A percentile compares a stretch with the other conserved stretches of the same genome.
These are phyloP conservation scores for Phytopythium helicoides DNA, from an alignment of 352 stramenopile species.

Conservation along the genomic window DNA sequence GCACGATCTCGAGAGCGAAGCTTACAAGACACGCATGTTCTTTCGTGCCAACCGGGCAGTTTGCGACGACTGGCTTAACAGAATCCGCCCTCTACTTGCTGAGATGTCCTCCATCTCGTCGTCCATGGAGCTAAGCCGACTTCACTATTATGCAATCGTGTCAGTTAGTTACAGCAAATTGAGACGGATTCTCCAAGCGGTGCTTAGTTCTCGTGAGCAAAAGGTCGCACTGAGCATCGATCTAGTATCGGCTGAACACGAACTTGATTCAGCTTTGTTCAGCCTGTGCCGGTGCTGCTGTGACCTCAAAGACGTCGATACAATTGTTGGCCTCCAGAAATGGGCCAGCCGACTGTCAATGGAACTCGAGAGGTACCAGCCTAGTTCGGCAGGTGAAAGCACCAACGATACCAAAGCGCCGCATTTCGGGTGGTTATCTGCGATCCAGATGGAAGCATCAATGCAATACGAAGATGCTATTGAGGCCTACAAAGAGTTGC, in stretches of 20 bases:
- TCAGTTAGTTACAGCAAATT: slow-evolving; percentile 32
- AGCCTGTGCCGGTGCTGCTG: slow-evolving; percentile 35
- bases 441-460: slow-evolving; percentile 41
- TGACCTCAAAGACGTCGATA: slow-evolving; percentile 53
- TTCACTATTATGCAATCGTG: slow-evolving; percentile 48
- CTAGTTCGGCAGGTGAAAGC: not conserved
- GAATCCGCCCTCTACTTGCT: slow-evolving; percentile 52
- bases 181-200: slow-evolving; percentile 19
- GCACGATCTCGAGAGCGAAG: slow-evolving; percentile 37
- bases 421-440: slow-evolving; percentile 39
- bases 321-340: slow-evolving; percentile 40
- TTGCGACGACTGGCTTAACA: slow-evolving; percentile 69
- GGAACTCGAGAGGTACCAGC: slow-evolving; percentile 13
- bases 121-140: slow-evolving; percentile 28
- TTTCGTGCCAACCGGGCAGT: slow-evolving; percentile 66
- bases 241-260: slow-evolving; percentile 25
- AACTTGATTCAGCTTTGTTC: slow-evolving; percentile 49
- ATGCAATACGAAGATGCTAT: slow-evolving; percentile 70
- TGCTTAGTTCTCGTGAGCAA: slow-evolving; percentile 10
- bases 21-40: slow-evolving; percentile 43
- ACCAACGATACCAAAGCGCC: slow-evolving; percentile 12
- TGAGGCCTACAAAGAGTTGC: slow-evolving; percentile 36
- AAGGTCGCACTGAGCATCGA: slow-evolving; percentile 21
- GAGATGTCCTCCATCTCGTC: slow-evolving; percentile 30
- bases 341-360: slow-evolving; percentile 38